These are phyloP conservation scores for Saccharomyces mikatae DNA, from an alignment of 805 yeast genomes.

Conservation along the genomic window DNA sequence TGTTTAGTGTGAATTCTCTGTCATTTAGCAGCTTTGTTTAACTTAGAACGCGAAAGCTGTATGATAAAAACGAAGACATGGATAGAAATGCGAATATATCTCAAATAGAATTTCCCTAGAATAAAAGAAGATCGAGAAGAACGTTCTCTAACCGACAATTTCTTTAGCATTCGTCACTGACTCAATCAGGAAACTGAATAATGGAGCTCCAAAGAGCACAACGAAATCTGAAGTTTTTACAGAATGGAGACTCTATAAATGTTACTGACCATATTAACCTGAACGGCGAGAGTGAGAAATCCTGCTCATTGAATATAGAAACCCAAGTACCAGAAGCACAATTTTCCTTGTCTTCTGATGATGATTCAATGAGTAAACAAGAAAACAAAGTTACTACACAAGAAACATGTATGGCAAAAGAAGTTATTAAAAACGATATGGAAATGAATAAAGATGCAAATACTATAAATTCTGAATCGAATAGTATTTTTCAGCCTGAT, in stretches of 20 bases:
- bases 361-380: background rate
- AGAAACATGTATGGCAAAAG: background rate
- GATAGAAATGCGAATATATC: background rate
- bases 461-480: background rate
- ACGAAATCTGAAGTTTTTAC: background rate
- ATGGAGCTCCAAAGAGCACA: background rate
- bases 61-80: background rate
- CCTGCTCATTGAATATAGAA: background rate
- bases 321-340: background rate
- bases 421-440: background rate
- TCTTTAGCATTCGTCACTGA: background rate
- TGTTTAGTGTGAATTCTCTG: background rate
- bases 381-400: background rate
- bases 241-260: background rate
- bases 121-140: background rate
- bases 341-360: background rate
- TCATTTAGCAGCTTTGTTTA: background rate
- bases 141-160: background rate
- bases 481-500: background rate
- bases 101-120: background rate
- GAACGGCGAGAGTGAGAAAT: background rate
- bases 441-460: background rate
- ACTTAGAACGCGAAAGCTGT: background rate
- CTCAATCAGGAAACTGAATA: background rate
- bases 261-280: background rate